Evolutionary conservation across 2,329 filamentous ascomycete species (phyloP).

Genomic region (Calonectria pauciramosa): DNA sequence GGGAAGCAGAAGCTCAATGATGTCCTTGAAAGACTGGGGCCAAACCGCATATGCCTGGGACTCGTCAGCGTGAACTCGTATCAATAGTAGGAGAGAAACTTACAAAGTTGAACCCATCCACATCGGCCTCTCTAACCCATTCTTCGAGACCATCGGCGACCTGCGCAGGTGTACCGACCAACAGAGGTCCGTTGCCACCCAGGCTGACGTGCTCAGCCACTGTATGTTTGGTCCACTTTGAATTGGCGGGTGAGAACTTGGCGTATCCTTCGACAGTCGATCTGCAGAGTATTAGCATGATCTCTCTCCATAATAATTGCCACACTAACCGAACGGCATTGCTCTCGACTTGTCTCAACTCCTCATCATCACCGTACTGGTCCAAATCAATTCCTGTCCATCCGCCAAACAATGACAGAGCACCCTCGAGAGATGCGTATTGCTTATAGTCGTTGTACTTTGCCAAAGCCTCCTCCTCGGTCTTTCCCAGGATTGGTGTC

Average conservation of each 20-base stretch:
- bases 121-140: constrained; percentile 77
- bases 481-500: constrained; percentile 74
- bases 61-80: not conserved
- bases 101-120: constrained; percentile 83
- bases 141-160: constrained; percentile 77
- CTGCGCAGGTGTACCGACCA: constrained; percentile 74
- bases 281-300: constrained; percentile 43
- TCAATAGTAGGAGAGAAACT: constrained; percentile 42
- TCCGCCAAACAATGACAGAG: constrained; percentile 78
- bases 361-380: constrained; percentile 75
- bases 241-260: constrained; percentile 68
- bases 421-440: constrained; percentile 74
- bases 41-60: constrained; percentile 73
- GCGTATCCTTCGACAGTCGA: constrained; percentile 69
- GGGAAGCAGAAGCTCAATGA: constrained; percentile 74
- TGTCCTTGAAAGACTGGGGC: constrained; percentile 76
- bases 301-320: no score
- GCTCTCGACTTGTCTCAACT: constrained; percentile 72
- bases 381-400: constrained; percentile 75
- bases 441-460: constrained; percentile 74
- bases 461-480: constrained; percentile 74
- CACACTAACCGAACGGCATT: constrained; percentile 66
- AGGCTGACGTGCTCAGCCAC: constrained; percentile 77
- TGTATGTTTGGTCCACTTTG: constrained; percentile 80
- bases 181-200: constrained; percentile 75